Base-by-base conservation (phyloP, 495 filamentous ascomycete genomes). In the Penicillium coffeae region DNA sequence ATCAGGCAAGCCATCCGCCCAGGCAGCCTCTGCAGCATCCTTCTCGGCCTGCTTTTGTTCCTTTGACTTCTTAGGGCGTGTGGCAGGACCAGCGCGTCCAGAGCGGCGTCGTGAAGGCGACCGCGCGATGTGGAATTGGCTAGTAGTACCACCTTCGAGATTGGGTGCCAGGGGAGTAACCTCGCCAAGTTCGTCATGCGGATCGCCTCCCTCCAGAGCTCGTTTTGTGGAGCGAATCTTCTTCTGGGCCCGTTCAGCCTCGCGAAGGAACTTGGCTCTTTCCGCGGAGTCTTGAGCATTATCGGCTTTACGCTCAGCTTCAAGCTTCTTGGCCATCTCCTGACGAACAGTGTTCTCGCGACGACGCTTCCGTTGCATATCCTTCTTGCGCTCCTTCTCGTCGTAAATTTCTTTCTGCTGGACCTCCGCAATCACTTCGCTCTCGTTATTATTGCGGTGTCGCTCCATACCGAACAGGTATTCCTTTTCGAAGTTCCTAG, bases 361-460 rank as follows among this genome's bases (percentile, higher is more conserved):
- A n/a, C 93, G 85, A 19, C 93, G 83, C 71, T 96, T 97, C 19
- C 94, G 86, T 60, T 99, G 93, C 87, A 96, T 95, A 53, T 97
- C 93, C 72, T 99, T 99, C 77, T 99, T 99, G 21, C 94, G 89
- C 68, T 97, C 94, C 65, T 97, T 99, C 63, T 99, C 93, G 40
- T 93, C 90, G 47, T 87, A 86, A 7, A 96, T 76, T 62, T 96
- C 93, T 52, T 87, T 88, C 45, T 87, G 83, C 50, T 93, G 87
- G 1, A 98, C 92, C 55, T 95, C 85, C 37, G 86, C 79, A 43
- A 90, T 74, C 14, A 91, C 93, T 12, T 82, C 83, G 3, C 81
- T 75, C 57, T 83, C 81, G 55, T 86, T 75, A 22, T 60, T 57
- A n/a, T 64, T 54, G 42, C 77, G 65, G 56, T 82, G 86, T 22